Evolutionary conservation across 225 moss, liverwort and hornwort genomes (phyloP).

Genomic region (Pseudisothecium myosuroides): DNA sequence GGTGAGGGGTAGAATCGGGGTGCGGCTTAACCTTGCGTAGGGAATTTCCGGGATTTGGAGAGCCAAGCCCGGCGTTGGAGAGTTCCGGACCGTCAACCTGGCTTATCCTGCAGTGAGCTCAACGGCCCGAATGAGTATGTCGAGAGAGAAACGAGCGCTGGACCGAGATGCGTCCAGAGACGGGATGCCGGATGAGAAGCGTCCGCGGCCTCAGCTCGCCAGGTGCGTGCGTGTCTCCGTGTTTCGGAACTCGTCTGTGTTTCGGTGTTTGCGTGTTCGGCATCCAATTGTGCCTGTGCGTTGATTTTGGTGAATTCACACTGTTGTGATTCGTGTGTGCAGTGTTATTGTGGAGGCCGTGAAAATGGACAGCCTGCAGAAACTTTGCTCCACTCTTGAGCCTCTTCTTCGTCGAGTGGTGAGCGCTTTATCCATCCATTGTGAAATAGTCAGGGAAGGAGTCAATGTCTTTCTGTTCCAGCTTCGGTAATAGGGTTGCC

Average conservation of each 20-base stretch:
- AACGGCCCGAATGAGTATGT: conserved; percentile 32
- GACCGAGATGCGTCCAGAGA: conserved; percentile 46
- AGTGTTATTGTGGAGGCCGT: conserved; percentile 32
- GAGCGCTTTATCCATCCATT: background rate
- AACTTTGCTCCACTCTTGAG: conserved; percentile 38
- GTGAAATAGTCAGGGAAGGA: background rate
- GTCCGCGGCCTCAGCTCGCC: conserved; percentile 51
- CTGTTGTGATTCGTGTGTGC: background rate
- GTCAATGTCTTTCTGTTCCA: background rate
- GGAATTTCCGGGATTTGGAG: background rate
- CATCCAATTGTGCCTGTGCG: background rate
- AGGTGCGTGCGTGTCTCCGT: conserved; percentile 15
- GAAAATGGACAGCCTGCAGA: conserved; percentile 40
- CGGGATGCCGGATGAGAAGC: conserved; percentile 65
- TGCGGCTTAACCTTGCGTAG: no score
- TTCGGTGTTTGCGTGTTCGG: background rate
- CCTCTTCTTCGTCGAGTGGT: conserved; percentile 44
- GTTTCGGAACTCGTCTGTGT: background rate
- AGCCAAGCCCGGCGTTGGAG: background rate
- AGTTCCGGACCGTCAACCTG: conserved; percentile 2
- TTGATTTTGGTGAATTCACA: background rate
- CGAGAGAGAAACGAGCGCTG: conserved; percentile 58
- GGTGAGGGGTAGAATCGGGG: background rate
- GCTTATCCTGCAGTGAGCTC: conserved; percentile 27
- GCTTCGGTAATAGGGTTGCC: background rate